A percentile compares a stretch with the other conserved stretches of the same genome.
These are phyloP conservation scores for Scheffersomyces segobiensis DNA, from an alignment of 1,139 yeast species.

Conservation along the genomic window DNA sequence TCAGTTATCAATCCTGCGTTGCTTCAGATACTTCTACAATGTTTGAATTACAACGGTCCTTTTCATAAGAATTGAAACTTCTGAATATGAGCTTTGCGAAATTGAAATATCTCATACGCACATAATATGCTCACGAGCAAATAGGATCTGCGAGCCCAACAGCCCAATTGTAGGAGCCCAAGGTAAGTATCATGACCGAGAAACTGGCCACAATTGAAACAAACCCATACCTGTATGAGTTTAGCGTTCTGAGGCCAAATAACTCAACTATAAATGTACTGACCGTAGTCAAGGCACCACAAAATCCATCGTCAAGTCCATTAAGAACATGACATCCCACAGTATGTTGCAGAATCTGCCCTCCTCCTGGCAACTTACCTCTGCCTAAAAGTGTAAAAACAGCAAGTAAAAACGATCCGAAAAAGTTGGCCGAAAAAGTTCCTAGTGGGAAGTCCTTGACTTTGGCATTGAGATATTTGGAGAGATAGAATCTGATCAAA, in stretches of 20 bases:
- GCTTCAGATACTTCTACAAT: background rate
- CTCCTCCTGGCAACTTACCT: slow-evolving; percentile 33
- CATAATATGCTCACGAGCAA: slow-evolving; percentile 12
- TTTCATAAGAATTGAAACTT: background rate
- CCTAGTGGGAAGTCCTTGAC: slow-evolving; percentile 61
- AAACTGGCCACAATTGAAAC: slow-evolving; percentile 41
- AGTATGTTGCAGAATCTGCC: slow-evolving; percentile 28
- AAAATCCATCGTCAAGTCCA: slow-evolving; percentile 69
- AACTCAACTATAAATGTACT: slow-evolving; percentile 77
- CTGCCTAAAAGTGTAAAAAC: slow-evolving; percentile 51
- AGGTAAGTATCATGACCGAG: slow-evolving; percentile 39
- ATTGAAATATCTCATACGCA: background rate
- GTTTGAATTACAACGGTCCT: background rate
- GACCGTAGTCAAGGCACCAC: slow-evolving; percentile 77
- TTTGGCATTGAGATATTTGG: slow-evolving; percentile 48
- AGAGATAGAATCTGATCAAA: slow-evolving; percentile 52
- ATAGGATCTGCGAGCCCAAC: slow-evolving; percentile 34
- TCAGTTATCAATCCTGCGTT: background rate
- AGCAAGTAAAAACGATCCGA: slow-evolving; percentile 60
- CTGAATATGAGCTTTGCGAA: background rate
- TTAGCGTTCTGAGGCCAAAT: slow-evolving; percentile 30
- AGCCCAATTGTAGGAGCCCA: slow-evolving; percentile 59
- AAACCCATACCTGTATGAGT: slow-evolving; percentile 42
- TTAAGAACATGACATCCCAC: slow-evolving; percentile 52
- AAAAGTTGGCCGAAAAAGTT: slow-evolving; percentile 67